Conservation (phyloP, 2,329 filamentous ascomycete genomes). For the Diaporthe sp. region DNA sequence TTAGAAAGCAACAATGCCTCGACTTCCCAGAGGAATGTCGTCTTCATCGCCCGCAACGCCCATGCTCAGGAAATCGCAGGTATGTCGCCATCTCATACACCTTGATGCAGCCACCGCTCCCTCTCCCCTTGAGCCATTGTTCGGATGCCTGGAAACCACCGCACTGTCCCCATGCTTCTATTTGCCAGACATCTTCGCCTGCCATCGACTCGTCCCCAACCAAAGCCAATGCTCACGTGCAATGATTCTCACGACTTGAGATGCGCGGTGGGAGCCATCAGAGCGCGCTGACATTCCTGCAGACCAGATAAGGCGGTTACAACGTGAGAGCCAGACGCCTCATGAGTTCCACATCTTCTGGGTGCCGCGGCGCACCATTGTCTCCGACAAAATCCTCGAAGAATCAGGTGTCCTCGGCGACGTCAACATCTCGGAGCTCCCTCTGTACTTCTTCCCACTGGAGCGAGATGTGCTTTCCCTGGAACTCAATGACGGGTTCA, state of each 20-base stretch:
- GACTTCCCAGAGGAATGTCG: constrained; percentile 91
- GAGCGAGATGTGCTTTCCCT: constrained; percentile 92
- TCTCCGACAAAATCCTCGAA: constrained; percentile 92
- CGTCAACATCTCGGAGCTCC: constrained; percentile 87
- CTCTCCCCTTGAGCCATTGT: neutral
- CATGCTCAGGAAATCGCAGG: constrained; percentile 89
- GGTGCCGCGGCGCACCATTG: constrained; percentile 90
- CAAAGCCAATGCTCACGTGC: constrained; percentile 51
- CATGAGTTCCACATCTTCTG: constrained; percentile 98
- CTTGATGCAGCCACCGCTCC: neutral
- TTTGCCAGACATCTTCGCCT: constrained; percentile 66
- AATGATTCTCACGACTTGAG: constrained; percentile 47
- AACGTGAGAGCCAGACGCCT: constrained; percentile 86
- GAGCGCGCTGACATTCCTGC: constrained; percentile 65
- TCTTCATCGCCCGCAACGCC: constrained; percentile 93
- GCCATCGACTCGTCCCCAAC: constrained; percentile 50
- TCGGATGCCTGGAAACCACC: neutral
- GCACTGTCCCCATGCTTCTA: constrained; percentile 52
- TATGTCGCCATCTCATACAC: constrained; percentile 58
- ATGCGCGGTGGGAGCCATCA: constrained; percentile 60
- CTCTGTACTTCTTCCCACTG: constrained; percentile 89
- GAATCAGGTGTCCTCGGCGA: constrained; percentile 94
- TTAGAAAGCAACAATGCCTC: constrained; percentile 96
- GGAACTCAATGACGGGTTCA: constrained; percentile 87
- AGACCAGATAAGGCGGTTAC: constrained; percentile 93